phyloP scores from a whole-genome alignment of 73 alveolate species.

The Paramecium caudatum region DNA sequence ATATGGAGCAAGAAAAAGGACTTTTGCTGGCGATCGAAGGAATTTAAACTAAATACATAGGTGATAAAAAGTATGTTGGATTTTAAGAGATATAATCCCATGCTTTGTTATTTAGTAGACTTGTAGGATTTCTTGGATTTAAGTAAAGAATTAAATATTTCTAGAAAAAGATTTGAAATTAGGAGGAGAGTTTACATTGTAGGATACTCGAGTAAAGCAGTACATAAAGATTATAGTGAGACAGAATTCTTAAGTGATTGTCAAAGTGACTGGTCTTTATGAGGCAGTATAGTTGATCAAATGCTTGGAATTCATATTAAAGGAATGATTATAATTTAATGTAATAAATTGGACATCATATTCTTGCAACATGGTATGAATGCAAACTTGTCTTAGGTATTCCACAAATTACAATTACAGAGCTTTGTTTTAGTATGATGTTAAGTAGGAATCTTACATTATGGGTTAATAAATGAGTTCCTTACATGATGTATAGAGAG shows the following conservation, averaged over 20 bases:
- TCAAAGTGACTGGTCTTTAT: not conserved
- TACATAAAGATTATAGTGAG: conserved; percentile 28
- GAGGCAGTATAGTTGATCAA: not conserved
- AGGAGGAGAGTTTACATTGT: conserved; percentile 36
- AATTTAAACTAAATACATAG: conserved; percentile 4
- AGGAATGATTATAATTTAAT: not conserved
- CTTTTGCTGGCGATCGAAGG: not conserved
- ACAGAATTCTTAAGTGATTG: not conserved
- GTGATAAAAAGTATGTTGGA: not conserved
- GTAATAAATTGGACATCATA: conserved; percentile 1
- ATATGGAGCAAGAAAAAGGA: not conserved
- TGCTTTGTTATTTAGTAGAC: not conserved
- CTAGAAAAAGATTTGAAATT: conserved; percentile 24
- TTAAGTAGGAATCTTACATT: conserved; percentile 12
- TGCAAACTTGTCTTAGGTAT: conserved; percentile 2
- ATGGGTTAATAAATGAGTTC: not conserved
- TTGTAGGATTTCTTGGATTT: not conserved
- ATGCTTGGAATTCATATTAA: not conserved
- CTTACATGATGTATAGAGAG: not conserved
- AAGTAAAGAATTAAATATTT: not conserved
- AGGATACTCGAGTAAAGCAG: not conserved
- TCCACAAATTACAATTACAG: not conserved
- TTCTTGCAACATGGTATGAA: not conserved
- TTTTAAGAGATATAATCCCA: conserved; percentile 19
- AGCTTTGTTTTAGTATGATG: conserved; percentile 30